Conservation (phyloP, 257 asterid genomes). For the Cinchona pubescens region DNA sequence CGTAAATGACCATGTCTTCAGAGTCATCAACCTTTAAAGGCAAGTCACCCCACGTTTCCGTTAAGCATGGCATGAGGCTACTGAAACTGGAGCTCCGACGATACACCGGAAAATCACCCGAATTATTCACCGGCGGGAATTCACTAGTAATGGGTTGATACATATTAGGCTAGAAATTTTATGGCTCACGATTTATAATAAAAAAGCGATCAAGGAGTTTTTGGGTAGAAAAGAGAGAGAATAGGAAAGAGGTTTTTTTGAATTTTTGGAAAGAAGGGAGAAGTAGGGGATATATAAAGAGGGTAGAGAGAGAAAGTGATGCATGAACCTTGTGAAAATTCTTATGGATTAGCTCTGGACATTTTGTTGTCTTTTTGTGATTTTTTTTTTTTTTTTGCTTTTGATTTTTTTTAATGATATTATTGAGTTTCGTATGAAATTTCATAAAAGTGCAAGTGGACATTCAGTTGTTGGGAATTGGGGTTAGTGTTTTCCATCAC, state of each 20-base stretch:
- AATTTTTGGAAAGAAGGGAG: conserved; percentile 16
- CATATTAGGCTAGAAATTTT: conserved; percentile 17
- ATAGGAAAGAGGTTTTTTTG: background rate
- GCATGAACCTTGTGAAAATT: conserved; percentile 17
- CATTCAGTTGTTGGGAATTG: conserved; percentile 50
- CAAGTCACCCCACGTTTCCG: conserved; percentile 83
- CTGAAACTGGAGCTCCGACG: conserved; percentile 62
- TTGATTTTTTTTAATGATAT: background rate
- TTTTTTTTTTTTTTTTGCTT: background rate
- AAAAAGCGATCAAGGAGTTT: background rate
- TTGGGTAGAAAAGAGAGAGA: background rate
- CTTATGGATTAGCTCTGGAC: conserved; percentile 11
- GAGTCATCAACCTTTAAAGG: conserved; percentile 81
- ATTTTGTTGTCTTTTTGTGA: conserved; percentile 9
- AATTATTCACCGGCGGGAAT: conserved; percentile 20
- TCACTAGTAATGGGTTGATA: conserved; percentile 36
- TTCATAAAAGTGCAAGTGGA: conserved; percentile 46
- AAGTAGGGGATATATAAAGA: conserved; percentile 32
- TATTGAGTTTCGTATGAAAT: conserved; percentile 37
- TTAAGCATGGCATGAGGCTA: conserved; percentile 58
- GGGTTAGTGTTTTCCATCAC: conserved; percentile 35
- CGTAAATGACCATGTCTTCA: conserved; percentile 82
- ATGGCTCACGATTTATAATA: no score
- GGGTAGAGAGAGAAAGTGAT: conserved; percentile 12
- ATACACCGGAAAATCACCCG: conserved; percentile 32